phyloP scores from a whole-genome alignment of 2,329 filamentous ascomycete genomes.

The Macroventuria anomochaeta region DNA sequence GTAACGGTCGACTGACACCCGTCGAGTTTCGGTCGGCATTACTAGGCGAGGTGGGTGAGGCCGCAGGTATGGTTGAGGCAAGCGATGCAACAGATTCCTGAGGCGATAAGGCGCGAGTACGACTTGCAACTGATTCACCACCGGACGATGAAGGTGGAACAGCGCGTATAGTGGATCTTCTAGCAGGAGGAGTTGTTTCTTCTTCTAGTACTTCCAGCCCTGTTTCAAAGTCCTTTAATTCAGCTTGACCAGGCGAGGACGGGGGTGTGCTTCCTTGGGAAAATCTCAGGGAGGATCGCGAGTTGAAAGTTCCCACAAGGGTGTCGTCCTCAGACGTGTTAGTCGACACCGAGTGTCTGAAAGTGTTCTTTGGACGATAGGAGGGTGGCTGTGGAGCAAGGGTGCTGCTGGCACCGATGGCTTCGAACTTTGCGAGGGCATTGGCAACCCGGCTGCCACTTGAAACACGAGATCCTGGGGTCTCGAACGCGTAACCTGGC shows the following conservation, averaged over 20 bases:
- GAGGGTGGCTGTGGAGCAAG: constrained; percentile 44
- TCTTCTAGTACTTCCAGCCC: constrained; percentile 46
- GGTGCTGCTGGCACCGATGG: constrained; percentile 33
- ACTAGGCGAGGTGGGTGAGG: constrained; percentile 30
- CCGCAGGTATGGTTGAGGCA: constrained; percentile 40
- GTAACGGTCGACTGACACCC: constrained; percentile 33
- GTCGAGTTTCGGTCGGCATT: constrained; percentile 39
- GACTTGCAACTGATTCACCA: constrained; percentile 36
- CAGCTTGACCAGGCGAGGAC: constrained; percentile 41
- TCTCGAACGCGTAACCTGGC: constrained; percentile 49
- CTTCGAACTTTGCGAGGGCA: constrained; percentile 48
- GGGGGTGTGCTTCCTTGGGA: constrained; percentile 50
- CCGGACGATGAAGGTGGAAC: constrained; percentile 48
- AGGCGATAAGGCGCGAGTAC: constrained; percentile 45
- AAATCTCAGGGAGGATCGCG: constrained; percentile 48
- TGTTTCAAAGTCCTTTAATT: constrained; percentile 38
- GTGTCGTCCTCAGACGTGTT: constrained; percentile 50
- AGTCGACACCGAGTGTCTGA: constrained; percentile 48
- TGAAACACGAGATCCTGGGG: constrained; percentile 50
- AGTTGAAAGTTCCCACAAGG: constrained; percentile 44
- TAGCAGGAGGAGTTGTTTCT: constrained; percentile 31
- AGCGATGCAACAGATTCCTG: constrained; percentile 46
- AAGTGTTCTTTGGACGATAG: constrained; percentile 39
- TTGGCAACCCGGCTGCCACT: constrained; percentile 45
- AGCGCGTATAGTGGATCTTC: constrained; percentile 46